phyloP scores from a whole-genome alignment of 768 basidiomycete species.

The Hericium rajendrae region DNA sequence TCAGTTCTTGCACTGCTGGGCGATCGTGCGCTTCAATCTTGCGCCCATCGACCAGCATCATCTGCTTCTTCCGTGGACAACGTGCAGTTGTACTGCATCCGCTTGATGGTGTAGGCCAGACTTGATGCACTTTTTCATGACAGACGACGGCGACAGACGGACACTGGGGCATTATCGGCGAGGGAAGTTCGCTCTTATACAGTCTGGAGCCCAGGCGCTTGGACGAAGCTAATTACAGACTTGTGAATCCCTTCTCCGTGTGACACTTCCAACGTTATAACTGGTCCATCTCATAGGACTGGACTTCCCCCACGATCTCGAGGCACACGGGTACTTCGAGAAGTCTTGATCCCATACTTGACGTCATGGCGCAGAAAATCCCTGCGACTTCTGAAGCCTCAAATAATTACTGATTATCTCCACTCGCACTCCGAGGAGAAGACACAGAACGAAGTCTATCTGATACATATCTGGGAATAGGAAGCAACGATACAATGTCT shows the following conservation, averaged over 20 bases:
- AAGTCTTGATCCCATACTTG: not conserved
- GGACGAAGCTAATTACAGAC: not conserved
- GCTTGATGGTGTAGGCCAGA: not conserved
- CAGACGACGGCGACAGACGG: not conserved
- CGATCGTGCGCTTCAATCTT: too few relatives aligned
- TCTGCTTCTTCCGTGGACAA: not conserved
- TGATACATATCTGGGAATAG: not conserved
- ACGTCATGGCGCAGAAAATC: not conserved
- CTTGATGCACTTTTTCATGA: not conserved
- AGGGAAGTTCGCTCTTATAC: not conserved
- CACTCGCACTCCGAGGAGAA: not conserved
- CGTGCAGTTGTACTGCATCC: not conserved
- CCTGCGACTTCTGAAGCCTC: not conserved
- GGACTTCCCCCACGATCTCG: not conserved
- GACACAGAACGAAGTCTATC: not conserved
- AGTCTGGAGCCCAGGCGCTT: not conserved
- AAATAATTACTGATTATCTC: not conserved
- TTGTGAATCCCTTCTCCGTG: not conserved
- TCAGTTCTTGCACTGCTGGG: too few relatives aligned
- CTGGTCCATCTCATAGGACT: not conserved
- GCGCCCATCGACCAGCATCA: too few relatives aligned
- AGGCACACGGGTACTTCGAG: not conserved
- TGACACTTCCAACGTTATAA: not conserved
- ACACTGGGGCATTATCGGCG: not conserved
- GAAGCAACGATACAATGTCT: not conserved